A percentile compares a stretch with the other conserved stretches of the same genome.
Evolutionary conservation across 164 flowering plant genomes (phyloP).

Genomic region (Brasenia schreberi): DNA sequence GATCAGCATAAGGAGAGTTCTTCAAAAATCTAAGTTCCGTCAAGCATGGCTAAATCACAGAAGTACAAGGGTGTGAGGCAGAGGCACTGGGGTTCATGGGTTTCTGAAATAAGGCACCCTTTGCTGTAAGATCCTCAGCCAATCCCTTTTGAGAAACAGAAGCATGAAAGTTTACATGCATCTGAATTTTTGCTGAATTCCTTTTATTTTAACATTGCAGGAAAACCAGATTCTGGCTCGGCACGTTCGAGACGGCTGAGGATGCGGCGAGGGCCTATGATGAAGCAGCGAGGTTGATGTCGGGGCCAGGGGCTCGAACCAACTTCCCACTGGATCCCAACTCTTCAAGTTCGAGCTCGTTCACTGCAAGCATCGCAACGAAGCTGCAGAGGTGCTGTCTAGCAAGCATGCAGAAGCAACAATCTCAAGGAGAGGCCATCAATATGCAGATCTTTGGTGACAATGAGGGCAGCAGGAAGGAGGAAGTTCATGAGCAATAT

Average conservation of each 20-base stretch:
- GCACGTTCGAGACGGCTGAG: constrained; percentile 15
- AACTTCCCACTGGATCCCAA: constrained; percentile 12
- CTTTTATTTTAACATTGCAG: constrained; percentile 3
- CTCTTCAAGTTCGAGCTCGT: background rate
- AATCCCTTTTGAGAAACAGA: background rate
- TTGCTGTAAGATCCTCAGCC: constrained; percentile 8
- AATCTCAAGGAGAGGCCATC: background rate
- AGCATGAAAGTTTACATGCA: background rate
- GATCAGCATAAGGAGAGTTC: background rate
- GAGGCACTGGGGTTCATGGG: constrained; percentile 21
- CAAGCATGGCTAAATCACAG: constrained; percentile 9
- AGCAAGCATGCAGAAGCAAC: background rate
- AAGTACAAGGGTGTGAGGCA: constrained; percentile 18
- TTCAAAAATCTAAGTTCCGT: background rate
- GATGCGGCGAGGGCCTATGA: constrained; percentile 17
- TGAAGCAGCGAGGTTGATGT: constrained; percentile 14
- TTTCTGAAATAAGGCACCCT: constrained; percentile 18
- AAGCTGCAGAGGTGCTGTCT: constrained; percentile 9
- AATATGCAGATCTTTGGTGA: background rate
- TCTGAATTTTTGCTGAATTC: background rate
- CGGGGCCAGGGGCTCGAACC: constrained; percentile 12
- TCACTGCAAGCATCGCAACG: constrained; percentile 7
- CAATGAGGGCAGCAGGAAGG: background rate
- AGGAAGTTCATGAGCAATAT: background rate
- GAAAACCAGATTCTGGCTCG: constrained; percentile 17